phyloP scores from a whole-genome alignment of 176 grass and related monocot species.

The Carex kokanica region DNA sequence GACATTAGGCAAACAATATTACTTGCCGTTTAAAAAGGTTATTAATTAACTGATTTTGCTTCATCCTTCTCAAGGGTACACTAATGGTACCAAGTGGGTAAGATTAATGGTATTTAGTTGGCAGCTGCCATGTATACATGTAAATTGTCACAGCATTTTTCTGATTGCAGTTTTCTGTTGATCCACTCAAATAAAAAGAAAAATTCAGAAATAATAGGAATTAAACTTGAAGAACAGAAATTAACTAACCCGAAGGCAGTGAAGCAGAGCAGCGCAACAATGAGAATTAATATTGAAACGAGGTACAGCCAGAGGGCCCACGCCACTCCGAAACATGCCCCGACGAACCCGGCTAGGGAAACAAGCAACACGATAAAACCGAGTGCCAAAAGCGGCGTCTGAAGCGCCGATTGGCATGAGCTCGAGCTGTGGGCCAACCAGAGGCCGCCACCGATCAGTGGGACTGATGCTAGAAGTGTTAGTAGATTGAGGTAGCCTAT shows the following conservation, averaged over 20 bases:
- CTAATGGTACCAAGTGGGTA: too few species aligned
- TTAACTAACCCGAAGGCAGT: conserved; percentile 74
- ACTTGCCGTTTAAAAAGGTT: background rate
- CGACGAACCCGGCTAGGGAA: conserved; percentile 83
- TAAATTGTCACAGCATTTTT: background rate
- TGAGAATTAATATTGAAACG: conserved; percentile 58
- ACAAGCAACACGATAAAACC: conserved; percentile 73
- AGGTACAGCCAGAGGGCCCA: conserved; percentile 94
- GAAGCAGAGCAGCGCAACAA: conserved; percentile 54
- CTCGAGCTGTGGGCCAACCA: conserved; percentile 69
- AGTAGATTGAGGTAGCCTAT: conserved; percentile 83
- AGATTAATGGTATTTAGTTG: too few species aligned
- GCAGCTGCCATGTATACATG: background rate
- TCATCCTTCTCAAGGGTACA: background rate
- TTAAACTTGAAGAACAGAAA: background rate
- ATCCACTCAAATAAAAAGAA: background rate
- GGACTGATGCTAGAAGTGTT: conserved; percentile 79
- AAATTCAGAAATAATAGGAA: background rate
- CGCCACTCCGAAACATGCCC: conserved; percentile 83
- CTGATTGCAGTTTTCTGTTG: background rate
- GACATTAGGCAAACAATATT: background rate
- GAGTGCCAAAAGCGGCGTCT: conserved; percentile 70
- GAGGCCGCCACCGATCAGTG: conserved; percentile 71
- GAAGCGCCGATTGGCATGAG: conserved; percentile 71
- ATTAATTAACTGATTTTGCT: background rate